Evolutionary conservation across 2,329 filamentous ascomycete species (phyloP).

Genomic region (Cordyceps tenuipes): DNA sequence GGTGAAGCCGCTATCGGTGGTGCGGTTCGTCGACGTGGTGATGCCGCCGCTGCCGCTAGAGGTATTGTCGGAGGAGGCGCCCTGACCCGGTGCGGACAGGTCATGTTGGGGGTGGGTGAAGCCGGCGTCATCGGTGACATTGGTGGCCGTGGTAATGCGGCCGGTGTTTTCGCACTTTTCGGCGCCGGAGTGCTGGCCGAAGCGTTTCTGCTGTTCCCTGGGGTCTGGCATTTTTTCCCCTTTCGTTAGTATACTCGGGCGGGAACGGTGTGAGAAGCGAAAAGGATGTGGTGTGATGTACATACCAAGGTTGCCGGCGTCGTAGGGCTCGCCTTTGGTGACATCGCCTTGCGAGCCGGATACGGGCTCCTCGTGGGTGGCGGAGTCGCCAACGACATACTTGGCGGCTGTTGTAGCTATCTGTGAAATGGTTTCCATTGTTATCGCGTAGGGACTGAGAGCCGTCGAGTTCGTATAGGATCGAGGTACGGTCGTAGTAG

Average conservation of each 20-base stretch:
- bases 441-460: constrained; percentile 13
- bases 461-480: background rate
- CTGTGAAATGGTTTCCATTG: constrained; percentile 58
- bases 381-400: constrained; percentile 33
- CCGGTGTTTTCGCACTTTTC: constrained; percentile 1
- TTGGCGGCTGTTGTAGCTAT: constrained; percentile 35
- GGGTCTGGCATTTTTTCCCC: background rate
- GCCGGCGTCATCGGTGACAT: background rate
- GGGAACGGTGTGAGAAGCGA: too few relatives aligned
- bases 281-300: background rate
- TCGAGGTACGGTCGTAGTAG: too few relatives aligned
- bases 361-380: constrained; percentile 51
- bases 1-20: constrained; percentile 2
- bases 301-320: constrained; percentile 64
- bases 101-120: constrained; percentile 1
- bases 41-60: background rate
- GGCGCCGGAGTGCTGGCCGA: constrained; percentile 24
- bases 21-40: constrained; percentile 6
- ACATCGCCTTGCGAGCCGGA: constrained; percentile 63
- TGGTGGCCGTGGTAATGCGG: constrained; percentile 6
- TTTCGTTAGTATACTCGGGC: background rate
- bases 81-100: background rate
- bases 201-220: constrained; percentile 12
- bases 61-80: background rate
- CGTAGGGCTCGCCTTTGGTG: constrained; percentile 62